Evolutionary conservation across 495 filamentous ascomycete species (phyloP).

Genomic region (Hypoxylon intermedium): DNA sequence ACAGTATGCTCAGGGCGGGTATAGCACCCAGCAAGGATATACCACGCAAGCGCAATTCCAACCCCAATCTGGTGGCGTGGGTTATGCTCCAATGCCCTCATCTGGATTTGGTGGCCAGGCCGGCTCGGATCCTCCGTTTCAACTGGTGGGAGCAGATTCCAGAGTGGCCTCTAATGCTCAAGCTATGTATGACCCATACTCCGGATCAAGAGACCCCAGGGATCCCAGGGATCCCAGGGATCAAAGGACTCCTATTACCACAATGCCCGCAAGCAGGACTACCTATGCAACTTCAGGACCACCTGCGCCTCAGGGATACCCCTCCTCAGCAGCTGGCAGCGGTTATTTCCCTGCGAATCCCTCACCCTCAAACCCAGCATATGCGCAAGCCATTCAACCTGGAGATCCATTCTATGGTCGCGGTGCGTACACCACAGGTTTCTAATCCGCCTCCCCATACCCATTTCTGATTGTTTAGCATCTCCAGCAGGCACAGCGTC

Average conservation of each 20-base stretch:
- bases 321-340: conserved; percentile 31
- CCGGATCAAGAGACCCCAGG: conserved; percentile 37
- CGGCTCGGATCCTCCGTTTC: conserved; percentile 41
- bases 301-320: conserved; percentile 39
- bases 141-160: conserved; percentile 42
- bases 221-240: conserved; percentile 41
- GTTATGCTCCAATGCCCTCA: conserved; percentile 20
- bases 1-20: conserved; percentile 44
- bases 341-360: conserved; percentile 45
- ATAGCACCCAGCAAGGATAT: conserved; percentile 42
- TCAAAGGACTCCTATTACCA: conserved; percentile 41
- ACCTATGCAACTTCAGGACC: conserved; percentile 45
- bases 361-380: conserved; percentile 38
- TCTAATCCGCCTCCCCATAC: conserved; percentile 31
- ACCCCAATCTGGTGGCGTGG: conserved; percentile 19
- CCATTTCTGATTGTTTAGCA: conserved; percentile 61
- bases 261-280: conserved; percentile 38
- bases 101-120: conserved; percentile 41
- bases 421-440: conserved; percentile 55
- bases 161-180: conserved; percentile 37
- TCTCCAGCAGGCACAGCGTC: conserved; percentile 57
- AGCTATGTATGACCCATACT: conserved; percentile 39
- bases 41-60: conserved; percentile 40
- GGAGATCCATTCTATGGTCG: conserved; percentile 59
- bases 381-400: conserved; percentile 47